A percentile compares a stretch with the other conserved stretches of the same genome.
Conservation (phyloP, 1,284 basidiomycete species). For the Sutorius eximius region DNA sequence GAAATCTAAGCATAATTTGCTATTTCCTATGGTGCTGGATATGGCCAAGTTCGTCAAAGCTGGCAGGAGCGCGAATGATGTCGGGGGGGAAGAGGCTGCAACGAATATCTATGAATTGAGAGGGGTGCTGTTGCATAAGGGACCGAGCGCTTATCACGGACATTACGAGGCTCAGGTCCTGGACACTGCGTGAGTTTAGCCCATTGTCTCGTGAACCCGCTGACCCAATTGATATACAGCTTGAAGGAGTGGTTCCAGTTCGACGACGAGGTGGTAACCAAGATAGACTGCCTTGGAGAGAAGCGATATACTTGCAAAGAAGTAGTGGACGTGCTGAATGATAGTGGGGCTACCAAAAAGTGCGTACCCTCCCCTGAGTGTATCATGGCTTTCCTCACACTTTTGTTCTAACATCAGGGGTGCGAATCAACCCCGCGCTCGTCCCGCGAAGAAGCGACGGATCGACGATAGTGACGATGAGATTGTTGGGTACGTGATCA, state of each 20-base stretch:
- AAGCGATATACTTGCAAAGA: conserved; percentile 35
- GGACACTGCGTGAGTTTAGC: conserved; percentile 61
- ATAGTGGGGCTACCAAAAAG: conserved; percentile 26
- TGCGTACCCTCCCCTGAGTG: conserved; percentile 15
- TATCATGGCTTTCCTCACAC: conserved; percentile 2
- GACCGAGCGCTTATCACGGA: conserved; percentile 84
- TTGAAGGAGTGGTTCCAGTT: conserved; percentile 83
- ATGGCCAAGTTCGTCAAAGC: conserved; percentile 64
- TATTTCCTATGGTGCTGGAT: conserved; percentile 72
- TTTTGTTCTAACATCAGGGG: conserved; percentile 17
- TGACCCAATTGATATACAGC: conserved; percentile 39
- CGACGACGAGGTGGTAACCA: conserved; percentile 79
- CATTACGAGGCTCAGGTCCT: conserved; percentile 91
- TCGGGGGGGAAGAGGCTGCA: conserved; percentile 8
- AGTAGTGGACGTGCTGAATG: conserved; percentile 28
- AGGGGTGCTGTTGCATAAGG: conserved; percentile 84
- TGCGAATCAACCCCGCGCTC: conserved; percentile 25
- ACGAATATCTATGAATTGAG: conserved; percentile 69
- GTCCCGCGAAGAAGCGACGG: conserved; percentile 39
- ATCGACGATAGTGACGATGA: conserved; percentile 68
- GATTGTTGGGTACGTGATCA: conserved; percentile 39
- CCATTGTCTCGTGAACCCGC: conserved; percentile 3
- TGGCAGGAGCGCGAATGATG: conserved; percentile 11
- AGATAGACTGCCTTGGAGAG: conserved; percentile 56
- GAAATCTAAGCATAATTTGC: conserved; percentile 78